Evolutionary conservation across 2,329 filamentous ascomycete species (phyloP).

Genomic region (Annulohypoxylon truncatum): DNA sequence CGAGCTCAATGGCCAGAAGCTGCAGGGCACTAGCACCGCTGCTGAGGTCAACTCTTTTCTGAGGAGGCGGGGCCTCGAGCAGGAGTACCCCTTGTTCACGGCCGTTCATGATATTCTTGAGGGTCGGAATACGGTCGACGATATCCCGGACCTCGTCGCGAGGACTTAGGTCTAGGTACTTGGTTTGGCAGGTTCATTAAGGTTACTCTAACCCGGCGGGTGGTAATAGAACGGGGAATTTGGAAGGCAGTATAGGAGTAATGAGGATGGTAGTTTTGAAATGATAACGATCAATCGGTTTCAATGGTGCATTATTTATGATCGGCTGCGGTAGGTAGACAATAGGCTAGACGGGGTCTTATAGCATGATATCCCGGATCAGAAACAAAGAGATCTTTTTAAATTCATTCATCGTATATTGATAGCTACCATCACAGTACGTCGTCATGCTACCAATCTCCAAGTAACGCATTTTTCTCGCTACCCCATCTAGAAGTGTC

Average conservation of each 20-base stretch:
- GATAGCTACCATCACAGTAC: conserved; percentile 17
- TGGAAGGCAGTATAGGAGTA: background rate
- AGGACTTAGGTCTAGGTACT: conserved; percentile 39
- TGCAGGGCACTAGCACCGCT: conserved; percentile 95
- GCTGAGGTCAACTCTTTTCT: conserved; percentile 92
- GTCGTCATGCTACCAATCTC: conserved; percentile 45
- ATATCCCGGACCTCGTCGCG: conserved; percentile 78
- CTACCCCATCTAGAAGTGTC: conserved; percentile 1
- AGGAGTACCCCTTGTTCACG: conserved; percentile 92
- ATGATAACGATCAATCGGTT: conserved; percentile 9
- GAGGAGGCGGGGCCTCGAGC: conserved; percentile 79
- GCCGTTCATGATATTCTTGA: conserved; percentile 86
- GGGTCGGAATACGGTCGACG: conserved; percentile 79
- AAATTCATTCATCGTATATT: conserved; percentile 4
- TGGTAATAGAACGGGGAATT: background rate
- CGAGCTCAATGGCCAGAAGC: conserved; percentile 95
- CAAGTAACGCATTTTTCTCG: conserved; percentile 45
- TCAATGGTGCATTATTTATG: background rate
- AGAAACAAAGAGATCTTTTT: conserved; percentile 2
- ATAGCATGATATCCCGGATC: conserved; percentile 30
- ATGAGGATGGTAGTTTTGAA: conserved; percentile 6
- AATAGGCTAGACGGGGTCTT: conserved; percentile 25
- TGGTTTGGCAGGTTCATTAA: background rate
- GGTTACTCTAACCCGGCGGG: background rate
- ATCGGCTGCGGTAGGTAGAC: conserved; percentile 18